Conservation (phyloP, 305 asterid genomes). For the Fraxinus ornus region DNA sequence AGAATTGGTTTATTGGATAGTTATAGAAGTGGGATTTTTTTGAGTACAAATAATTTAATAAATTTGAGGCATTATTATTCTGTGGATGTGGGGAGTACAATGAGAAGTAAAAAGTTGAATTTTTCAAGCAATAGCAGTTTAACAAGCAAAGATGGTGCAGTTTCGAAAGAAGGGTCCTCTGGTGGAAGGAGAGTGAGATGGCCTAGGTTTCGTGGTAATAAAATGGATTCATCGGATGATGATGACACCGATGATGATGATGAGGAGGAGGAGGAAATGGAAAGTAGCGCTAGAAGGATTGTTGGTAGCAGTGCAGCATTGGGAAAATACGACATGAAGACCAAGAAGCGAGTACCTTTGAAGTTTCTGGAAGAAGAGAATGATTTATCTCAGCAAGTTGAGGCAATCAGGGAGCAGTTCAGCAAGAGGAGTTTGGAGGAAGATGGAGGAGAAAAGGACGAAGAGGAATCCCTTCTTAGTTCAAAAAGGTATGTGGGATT, state of each 20-base stretch:
- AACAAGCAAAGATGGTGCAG: slow-evolving; percentile 25
- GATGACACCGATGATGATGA: slow-evolving; percentile 43
- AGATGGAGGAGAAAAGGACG: slow-evolving; percentile 32
- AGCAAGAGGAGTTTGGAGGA: slow-evolving; percentile 41
- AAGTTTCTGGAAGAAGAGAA: slow-evolving; percentile 62
- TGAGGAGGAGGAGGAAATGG: slow-evolving; percentile 37
- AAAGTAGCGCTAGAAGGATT: slow-evolving; percentile 31
- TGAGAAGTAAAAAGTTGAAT: slow-evolving; percentile 25
- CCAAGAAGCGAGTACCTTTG: slow-evolving; percentile 64
- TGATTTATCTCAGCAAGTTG: slow-evolving; percentile 60
- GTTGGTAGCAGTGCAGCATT: slow-evolving; percentile 66
- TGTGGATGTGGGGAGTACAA: slow-evolving; percentile 27
- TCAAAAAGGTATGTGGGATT: slow-evolving; percentile 56
- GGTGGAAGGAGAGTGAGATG: slow-evolving; percentile 37
- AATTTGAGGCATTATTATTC: slow-evolving; percentile 48
- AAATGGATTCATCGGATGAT: slow-evolving; percentile 43
- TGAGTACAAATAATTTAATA: slow-evolving; percentile 26
- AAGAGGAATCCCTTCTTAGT: slow-evolving; percentile 57
- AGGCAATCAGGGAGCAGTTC: slow-evolving; percentile 61
- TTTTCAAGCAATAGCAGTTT: slow-evolving; percentile 42
- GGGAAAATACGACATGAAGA: slow-evolving; percentile 64
- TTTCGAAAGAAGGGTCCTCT: slow-evolving; percentile 26
- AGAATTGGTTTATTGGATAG: slow-evolving; percentile 27
- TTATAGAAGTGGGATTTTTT: slow-evolving; percentile 25
- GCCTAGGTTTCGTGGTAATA: slow-evolving; percentile 51